Percentiles rank a stretch among this genome's conserved stretches.
Conservation (phyloP, 148 eudicot genomes). For the Spergularia marina region DNA sequence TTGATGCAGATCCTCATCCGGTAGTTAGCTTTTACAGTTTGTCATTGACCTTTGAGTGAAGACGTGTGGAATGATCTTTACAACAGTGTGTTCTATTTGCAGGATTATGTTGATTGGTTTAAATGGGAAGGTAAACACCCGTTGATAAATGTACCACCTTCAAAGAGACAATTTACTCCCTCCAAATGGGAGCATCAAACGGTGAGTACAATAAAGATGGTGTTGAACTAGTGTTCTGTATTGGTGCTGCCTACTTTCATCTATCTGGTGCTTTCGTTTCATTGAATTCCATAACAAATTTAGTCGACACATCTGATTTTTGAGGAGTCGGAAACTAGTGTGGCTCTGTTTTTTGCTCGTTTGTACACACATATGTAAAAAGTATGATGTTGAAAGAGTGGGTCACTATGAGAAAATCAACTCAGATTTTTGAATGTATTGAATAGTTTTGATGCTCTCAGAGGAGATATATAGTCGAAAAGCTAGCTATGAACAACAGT, state of each 20-base stretch:
- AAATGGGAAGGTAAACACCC: conserved; percentile 76
- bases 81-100: conserved; percentile 33
- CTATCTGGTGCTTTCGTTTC: too few species aligned
- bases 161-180: conserved; percentile 87
- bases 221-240: neutral
- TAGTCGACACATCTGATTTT: neutral
- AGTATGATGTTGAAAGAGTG: neutral
- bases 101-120: conserved; percentile 94
- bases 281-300: neutral
- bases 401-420: neutral
- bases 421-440: too few species aligned
- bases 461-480: too few species aligned
- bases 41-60: neutral
- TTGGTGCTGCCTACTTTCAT: neutral
- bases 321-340: neutral
- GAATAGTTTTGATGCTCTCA: too few species aligned
- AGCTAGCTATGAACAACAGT: too few species aligned
- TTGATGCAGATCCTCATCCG: conserved; percentile 80
- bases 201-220: conserved; percentile 33
- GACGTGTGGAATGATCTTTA: neutral
- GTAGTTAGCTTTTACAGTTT: conserved; percentile 28
- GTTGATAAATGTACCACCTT: conserved; percentile 82
- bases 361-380: neutral
- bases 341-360: neutral
- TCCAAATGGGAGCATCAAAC: conserved; percentile 85